phyloP scores from a whole-genome alignment of 2,329 filamentous ascomycete species.

The Keithomyces neogunnii region DNA sequence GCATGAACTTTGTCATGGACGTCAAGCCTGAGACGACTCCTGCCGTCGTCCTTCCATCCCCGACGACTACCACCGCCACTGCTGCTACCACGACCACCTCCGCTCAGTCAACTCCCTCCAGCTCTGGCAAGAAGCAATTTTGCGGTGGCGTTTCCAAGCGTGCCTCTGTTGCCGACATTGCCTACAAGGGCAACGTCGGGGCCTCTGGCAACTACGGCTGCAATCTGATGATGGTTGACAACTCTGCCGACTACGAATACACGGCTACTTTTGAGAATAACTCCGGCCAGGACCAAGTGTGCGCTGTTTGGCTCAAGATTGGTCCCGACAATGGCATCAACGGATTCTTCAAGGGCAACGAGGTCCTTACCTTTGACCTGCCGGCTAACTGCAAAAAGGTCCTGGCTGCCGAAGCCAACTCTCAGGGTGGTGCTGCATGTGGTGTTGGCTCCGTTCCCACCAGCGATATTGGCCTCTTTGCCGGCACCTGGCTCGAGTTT shows the following conservation, averaged over 20 bases:
- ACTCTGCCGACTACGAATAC: conserved; percentile 35
- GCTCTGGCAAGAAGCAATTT: conserved; percentile 20
- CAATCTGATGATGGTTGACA: conserved; percentile 40
- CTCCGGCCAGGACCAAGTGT: conserved; percentile 24
- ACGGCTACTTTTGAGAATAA: conserved; percentile 31
- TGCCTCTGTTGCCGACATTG: conserved; percentile 36
- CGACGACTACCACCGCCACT: background rate
- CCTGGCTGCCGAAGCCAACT: conserved; percentile 37
- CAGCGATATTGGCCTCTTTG: conserved; percentile 32
- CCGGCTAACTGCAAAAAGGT: conserved; percentile 25
- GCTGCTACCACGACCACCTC: conserved; percentile 9
- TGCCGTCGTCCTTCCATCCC: conserved; percentile 1
- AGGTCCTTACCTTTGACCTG: conserved; percentile 33
- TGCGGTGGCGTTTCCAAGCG: conserved; percentile 33
- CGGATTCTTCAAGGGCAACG: conserved; percentile 38
- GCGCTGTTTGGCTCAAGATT: conserved; percentile 45
- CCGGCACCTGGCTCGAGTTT: conserved; percentile 40
- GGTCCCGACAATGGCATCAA: conserved; percentile 33
- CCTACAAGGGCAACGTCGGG: conserved; percentile 40
- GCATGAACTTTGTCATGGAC: conserved; percentile 25
- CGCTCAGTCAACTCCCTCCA: conserved; percentile 6
- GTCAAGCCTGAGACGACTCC: conserved; percentile 20
- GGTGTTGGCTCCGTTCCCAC: conserved; percentile 20
- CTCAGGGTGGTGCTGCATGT: conserved; percentile 41
- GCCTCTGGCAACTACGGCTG: conserved; percentile 33